These are phyloP conservation scores for Protea cynaroides DNA, from an alignment of 164 flowering plant species.

Conservation along the genomic window DNA sequence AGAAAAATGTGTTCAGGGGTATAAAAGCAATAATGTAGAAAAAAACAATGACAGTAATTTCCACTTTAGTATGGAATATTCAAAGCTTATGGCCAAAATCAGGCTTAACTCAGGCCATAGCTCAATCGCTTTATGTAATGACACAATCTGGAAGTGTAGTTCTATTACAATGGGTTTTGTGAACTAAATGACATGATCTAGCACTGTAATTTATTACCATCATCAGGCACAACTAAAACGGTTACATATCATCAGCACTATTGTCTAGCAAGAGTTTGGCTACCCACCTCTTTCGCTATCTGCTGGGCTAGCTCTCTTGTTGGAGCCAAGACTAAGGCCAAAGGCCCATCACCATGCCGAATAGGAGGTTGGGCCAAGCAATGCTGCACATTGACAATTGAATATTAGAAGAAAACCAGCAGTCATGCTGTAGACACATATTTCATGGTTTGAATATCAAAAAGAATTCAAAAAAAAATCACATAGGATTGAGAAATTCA, in stretches of 20 bases:
- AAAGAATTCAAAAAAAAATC: too few relatives aligned
- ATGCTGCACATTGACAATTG: conserved; percentile 30
- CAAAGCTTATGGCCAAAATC: too few relatives aligned
- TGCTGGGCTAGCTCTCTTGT: conserved; percentile 73
- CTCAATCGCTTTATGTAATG: too few relatives aligned
- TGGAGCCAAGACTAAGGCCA: conserved; percentile 59
- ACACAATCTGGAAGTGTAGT: too few relatives aligned
- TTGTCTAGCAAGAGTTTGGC: neutral
- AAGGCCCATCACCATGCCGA: conserved; percentile 56
- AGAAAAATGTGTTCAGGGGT: too few relatives aligned
- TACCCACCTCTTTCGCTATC: conserved; percentile 42
- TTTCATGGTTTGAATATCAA: too few relatives aligned
- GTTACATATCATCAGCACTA: neutral
- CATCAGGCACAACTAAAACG: neutral
- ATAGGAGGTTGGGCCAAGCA: conserved; percentile 51
- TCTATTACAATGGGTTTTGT: neutral
- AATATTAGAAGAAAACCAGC: neutral
- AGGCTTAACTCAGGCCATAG: too few relatives aligned
- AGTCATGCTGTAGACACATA: neutral
- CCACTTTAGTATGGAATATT: too few relatives aligned
- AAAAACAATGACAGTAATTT: too few relatives aligned
- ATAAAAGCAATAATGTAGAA: too few relatives aligned
- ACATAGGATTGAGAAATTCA: too few relatives aligned
- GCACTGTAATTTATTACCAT: too few relatives aligned
- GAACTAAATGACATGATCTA: neutral